Conservation (phyloP, 257 asterid genomes). For the Solanum chiquidenum region DNA sequence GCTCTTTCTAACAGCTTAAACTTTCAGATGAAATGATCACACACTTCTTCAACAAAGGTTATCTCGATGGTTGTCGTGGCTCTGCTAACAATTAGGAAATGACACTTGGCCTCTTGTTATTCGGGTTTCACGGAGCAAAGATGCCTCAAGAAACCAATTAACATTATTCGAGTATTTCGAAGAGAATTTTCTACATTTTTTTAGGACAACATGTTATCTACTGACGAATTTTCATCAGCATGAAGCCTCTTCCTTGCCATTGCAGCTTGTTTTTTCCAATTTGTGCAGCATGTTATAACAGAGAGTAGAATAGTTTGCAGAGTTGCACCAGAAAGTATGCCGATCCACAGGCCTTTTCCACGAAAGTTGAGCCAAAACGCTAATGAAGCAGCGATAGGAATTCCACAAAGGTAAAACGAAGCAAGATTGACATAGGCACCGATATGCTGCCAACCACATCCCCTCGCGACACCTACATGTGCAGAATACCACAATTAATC, state of each 20-base stretch:
- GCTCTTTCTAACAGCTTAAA: too few species aligned
- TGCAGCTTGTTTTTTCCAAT: conserved; percentile 37
- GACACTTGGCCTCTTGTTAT: not conserved
- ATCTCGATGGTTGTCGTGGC: not conserved
- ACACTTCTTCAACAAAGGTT: not conserved
- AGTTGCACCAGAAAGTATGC: conserved; percentile 43
- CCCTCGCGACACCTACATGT: conserved; percentile 68
- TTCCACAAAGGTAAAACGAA: conserved; percentile 64
- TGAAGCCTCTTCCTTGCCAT: conserved; percentile 16
- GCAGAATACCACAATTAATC: not conserved
- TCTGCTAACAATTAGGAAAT: not conserved
- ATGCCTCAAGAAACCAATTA: not conserved
- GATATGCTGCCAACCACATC: conserved; percentile 88
- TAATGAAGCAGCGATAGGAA: conserved; percentile 57
- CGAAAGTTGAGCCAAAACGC: conserved; percentile 43
- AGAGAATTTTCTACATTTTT: not conserved
- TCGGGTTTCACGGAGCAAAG: not conserved
- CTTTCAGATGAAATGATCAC: too few species aligned
- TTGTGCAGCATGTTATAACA: conserved; percentile 42
- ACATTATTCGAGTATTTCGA: not conserved
- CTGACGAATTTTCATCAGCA: not conserved
- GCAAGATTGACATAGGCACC: conserved; percentile 78
- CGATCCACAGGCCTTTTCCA: conserved; percentile 76
- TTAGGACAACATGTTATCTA: not conserved
- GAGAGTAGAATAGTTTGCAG: conserved; percentile 39